Conservation (phyloP, 148 eudicot genomes). For the Rhododendron ovatum region DNA sequence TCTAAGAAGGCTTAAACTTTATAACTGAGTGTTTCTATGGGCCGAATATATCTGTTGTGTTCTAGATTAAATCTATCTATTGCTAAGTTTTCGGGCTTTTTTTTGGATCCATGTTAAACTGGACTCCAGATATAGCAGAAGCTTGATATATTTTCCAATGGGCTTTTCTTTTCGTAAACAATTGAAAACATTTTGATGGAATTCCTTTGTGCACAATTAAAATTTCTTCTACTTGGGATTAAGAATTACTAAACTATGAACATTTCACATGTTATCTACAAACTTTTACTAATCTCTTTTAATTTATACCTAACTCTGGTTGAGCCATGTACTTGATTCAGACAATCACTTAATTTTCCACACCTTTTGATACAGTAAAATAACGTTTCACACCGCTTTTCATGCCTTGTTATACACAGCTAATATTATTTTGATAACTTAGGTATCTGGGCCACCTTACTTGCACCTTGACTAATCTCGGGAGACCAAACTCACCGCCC, state of each 20-base stretch:
- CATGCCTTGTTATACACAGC: background rate
- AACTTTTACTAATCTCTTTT: background rate
- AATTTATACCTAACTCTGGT: background rate
- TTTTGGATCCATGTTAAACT: background rate
- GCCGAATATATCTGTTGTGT: too few species aligned
- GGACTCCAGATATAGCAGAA: background rate
- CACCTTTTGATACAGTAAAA: background rate
- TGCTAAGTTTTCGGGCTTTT: background rate
- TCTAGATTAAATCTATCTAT: too few species aligned
- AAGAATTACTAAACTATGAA: background rate
- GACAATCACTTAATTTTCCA: background rate
- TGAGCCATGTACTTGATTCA: background rate
- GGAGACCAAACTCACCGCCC: too few species aligned
- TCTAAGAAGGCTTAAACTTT: background rate
- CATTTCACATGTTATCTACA: background rate
- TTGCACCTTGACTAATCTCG: too few species aligned
- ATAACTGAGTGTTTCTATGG: background rate
- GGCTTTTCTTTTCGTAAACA: too few species aligned
- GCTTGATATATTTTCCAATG: background rate
- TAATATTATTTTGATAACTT: too few species aligned
- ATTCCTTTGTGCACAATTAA: background rate
- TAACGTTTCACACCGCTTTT: background rate
- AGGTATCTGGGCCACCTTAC: too few species aligned
- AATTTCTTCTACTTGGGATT: background rate
- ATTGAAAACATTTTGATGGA: too few species aligned